Percentiles rank a stretch among this genome's conserved stretches.
Conservation (phyloP, 106 monocot species). For the Dendrobium officinale region DNA sequence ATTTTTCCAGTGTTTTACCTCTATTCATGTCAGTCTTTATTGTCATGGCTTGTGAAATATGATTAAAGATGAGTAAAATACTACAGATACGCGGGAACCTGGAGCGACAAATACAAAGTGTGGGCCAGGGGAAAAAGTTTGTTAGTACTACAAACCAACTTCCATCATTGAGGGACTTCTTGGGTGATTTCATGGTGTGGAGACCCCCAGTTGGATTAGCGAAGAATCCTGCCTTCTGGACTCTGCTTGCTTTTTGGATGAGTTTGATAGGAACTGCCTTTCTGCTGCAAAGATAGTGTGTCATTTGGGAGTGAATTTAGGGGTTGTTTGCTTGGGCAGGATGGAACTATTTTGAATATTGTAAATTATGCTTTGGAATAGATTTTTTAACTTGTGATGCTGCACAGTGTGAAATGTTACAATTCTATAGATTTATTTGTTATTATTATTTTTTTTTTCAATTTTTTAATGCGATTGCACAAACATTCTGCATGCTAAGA, state of each 20-base stretch:
- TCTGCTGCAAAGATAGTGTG: constrained; percentile 37
- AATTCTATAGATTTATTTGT: neutral
- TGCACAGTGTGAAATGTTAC: neutral
- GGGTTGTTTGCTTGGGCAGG: neutral
- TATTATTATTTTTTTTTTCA: too few relatives aligned
- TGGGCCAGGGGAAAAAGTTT: constrained; percentile 32
- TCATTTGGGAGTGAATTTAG: neutral
- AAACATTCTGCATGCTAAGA: too few relatives aligned
- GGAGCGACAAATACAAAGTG: constrained; percentile 90
- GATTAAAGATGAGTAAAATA: neutral
- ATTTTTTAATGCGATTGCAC: too few relatives aligned
- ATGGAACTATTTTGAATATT: neutral
- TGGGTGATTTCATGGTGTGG: constrained; percentile 60
- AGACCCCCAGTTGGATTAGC: constrained; percentile 50
- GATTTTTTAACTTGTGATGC: neutral
- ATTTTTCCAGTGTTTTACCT: too few relatives aligned
- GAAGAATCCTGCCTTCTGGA: constrained; percentile 53
- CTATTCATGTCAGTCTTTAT: neutral
- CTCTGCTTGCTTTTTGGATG: constrained; percentile 60
- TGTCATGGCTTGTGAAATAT: neutral
- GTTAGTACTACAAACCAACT: constrained; percentile 22
- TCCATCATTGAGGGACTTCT: constrained; percentile 44
- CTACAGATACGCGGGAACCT: constrained; percentile 77
- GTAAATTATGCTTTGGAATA: neutral
- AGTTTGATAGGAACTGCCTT: constrained; percentile 49